Evolutionary conservation across 1,284 basidiomycete species (phyloP), one percentile per base, ranked within the genome.

Genomic region (Pyrrhoderma noxium): DNA sequence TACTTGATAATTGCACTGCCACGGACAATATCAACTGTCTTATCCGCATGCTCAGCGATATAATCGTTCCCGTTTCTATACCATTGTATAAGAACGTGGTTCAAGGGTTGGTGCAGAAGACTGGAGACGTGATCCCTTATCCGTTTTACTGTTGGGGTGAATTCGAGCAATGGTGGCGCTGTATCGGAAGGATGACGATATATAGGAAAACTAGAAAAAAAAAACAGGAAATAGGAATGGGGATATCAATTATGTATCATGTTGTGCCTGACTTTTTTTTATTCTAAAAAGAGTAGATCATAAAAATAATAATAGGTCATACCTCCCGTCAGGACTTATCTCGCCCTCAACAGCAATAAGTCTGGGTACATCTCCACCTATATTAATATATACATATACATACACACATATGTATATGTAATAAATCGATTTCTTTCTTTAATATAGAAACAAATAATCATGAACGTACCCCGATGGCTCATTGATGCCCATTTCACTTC

Each of bases 21-120:
- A 14, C 70, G 74, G 1, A 83, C 76, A 56, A 89, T 73, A 61
- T 89, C 86, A 58, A 89, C 75, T 3, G 85, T 89, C 68, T 89
- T 89, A 65, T 89, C 85, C 0, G 82, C 83, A 63, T 89, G 86
- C 60, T 89, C 86, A 0, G 83, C 86, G 57, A 89, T 89, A 64
- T 83, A 85, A 64, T 89, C 86, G 31, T 76, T 76, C 8, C 86
- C 86, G 13, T 70, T 72, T 51, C 85, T 82, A 62, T 89, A 89
- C 61, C 77, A 73, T 61, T 89, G 86, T 51, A 89, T 85, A 27
- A 89, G 74, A 35, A 83, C 85, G 56, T 89, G 85, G 60, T 89
- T 89, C 9, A 89, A 76, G 1, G 79, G 79, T 53, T 84, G 81
- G 36, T 68, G 54, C 16, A 79, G 59, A 14, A 70, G 68, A 44